phyloP scores from a whole-genome alignment of 2,329 filamentous ascomycete genomes.

The Arthrinium phaeospermum region DNA sequence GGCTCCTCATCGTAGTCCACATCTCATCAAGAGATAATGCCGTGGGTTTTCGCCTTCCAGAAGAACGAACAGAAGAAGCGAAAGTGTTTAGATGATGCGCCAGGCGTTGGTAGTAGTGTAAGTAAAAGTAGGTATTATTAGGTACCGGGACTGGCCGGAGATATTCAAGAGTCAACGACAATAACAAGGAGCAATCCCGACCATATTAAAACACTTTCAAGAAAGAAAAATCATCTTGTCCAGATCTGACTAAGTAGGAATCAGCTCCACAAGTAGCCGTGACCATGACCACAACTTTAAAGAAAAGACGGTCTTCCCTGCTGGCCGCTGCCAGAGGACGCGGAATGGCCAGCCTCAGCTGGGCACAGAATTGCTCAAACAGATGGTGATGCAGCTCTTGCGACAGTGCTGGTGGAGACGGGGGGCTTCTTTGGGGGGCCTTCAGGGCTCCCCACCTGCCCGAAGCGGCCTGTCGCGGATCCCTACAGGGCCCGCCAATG shows the following conservation, averaged over 20 bases:
- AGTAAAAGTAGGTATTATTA: background rate
- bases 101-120: background rate
- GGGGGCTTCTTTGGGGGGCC: background rate
- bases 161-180: background rate
- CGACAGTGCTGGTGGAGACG: background rate
- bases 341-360: background rate
- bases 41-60: background rate
- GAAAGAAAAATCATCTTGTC: background rate
- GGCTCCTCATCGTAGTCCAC: conserved; percentile 15
- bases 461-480: background rate
- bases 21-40: conserved; percentile 15
- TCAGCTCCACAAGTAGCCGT: conserved; percentile 6
- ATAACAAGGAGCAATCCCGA: conserved; percentile 11
- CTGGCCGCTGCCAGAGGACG: background rate
- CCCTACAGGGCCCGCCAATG: background rate
- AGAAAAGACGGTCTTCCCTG: background rate
- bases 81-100: background rate
- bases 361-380: background rate
- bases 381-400: conserved; percentile 9
- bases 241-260: conserved; percentile 1
- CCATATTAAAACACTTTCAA: background rate
- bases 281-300: conserved; percentile 4
- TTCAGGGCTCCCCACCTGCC: background rate
- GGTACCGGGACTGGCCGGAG: background rate
- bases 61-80: background rate